Base-by-base conservation (phyloP, 306 rosid species). In the Lagenaria siceraria region DNA sequence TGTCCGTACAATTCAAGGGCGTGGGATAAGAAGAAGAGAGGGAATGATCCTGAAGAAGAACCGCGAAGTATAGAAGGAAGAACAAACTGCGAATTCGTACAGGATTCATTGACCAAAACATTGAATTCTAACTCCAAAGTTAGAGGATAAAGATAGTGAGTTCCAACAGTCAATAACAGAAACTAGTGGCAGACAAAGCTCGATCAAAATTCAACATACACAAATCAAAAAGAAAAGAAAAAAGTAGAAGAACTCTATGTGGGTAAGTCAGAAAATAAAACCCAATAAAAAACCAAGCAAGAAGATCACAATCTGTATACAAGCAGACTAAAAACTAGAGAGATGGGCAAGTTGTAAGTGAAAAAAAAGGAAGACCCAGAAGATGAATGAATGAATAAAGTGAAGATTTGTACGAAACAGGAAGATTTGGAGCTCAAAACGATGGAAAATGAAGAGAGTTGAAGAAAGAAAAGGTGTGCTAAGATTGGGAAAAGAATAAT, bases 1-100 rank as follows among this genome's bases (percentile, higher is more conserved):
- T 86, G 64, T 95, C 99, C 63, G 97, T 90, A 82, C 99, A 95
- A 54, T 78, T 81, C 92, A 92, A 81, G 43, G 99, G 89, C 49
- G 82, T 71, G 18, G 85, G 76, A 78, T 81, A 77, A 13, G 89
- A 87, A 8, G 85, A 86, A 74, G 79, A 75, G 38, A 80, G 42
- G 54, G 71, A 77, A 61, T 82, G 85, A 46, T 81, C 31, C 59
- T 66, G 60, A 55, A 86, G 76, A 40, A 86, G 72, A 77, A 85
- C 13, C 36, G 82, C 65, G 10, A 83, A 59, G 80, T 71, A 72
- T 18, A 55, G 63, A 31, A 89, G 87, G 19, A 86, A 35, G 74
- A 60, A 80, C 59, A 58, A 81, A 19, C 54, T 82, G 42, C 54
- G 36, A 65, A 75, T 58, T 79, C 75, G 82, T 56, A 52, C 62